These are phyloP conservation scores for Gastrodia elata DNA, from an alignment of 106 monocot genomes.

Conservation along the genomic window DNA sequence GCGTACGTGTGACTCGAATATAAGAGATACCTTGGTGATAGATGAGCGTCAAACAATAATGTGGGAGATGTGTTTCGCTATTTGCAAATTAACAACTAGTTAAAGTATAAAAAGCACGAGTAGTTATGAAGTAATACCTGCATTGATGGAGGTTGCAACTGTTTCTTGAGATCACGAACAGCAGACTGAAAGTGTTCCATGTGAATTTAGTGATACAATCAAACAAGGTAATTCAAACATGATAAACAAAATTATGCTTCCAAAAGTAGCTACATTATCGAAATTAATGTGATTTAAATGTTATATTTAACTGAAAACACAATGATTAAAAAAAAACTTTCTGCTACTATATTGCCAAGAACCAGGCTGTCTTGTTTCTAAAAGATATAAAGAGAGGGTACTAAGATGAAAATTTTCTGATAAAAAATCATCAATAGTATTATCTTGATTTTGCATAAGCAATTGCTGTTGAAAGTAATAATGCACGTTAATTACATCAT, in stretches of 20 bases:
- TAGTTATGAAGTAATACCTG: conserved; percentile 39
- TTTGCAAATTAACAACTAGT: background rate
- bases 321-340: background rate
- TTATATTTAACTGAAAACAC: background rate
- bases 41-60: background rate
- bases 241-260: conserved; percentile 3
- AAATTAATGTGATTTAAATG: background rate
- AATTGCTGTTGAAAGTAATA: too few species aligned
- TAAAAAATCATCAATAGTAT: background rate
- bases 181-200: conserved; percentile 52
- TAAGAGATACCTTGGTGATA: background rate
- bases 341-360: background rate
- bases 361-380: background rate
- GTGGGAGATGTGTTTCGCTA: background rate
- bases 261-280: background rate
- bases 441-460: background rate
- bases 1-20: background rate
- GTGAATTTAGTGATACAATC: background rate
- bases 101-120: background rate
- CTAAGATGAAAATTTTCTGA: background rate
- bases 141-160: conserved; percentile 83
- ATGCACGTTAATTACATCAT: too few species aligned
- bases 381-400: background rate
- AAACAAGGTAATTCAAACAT: background rate
- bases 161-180: conserved; percentile 83